These are phyloP conservation scores for Leptographium procerum DNA, from an alignment of 2,329 filamentous ascomycete species.

Conservation along the genomic window DNA sequence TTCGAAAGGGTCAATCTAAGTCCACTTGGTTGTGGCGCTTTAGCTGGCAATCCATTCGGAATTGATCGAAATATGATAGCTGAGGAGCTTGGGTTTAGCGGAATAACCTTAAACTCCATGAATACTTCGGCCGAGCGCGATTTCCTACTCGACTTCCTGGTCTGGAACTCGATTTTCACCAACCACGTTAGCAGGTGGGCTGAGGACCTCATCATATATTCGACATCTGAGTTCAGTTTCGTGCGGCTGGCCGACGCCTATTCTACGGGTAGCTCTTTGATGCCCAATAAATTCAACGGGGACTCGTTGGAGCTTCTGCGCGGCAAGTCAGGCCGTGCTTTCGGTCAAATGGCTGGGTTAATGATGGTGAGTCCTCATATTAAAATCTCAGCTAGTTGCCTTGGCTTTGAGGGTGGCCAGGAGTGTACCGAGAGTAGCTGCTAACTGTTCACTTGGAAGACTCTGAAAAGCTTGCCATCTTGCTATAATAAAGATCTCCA, in stretches of 20 bases:
- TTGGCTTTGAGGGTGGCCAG: neutral
- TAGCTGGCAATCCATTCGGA: slow-evolving; percentile 71
- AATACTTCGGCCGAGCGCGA: slow-evolving; percentile 64
- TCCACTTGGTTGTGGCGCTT: slow-evolving; percentile 62
- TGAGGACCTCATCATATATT: slow-evolving; percentile 79
- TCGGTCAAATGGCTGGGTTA: slow-evolving; percentile 69
- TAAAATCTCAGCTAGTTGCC: neutral
- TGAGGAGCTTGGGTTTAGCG: slow-evolving; percentile 68
- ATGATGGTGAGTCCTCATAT: slow-evolving; percentile 36
- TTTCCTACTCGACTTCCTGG: slow-evolving; percentile 72
- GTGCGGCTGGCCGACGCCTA: slow-evolving; percentile 68
- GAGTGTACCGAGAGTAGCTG: neutral
- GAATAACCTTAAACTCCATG: slow-evolving; percentile 67
- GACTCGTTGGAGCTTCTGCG: slow-evolving; percentile 61
- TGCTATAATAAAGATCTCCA: slow-evolving; percentile 87
- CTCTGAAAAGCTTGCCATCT: slow-evolving; percentile 56
- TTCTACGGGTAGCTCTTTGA: slow-evolving; percentile 60
- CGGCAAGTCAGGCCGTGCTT: slow-evolving; percentile 62
- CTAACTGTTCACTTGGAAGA: slow-evolving; percentile 20
- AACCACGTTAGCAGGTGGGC: slow-evolving; percentile 67
- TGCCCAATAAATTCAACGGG: slow-evolving; percentile 76
- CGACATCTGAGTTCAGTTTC: slow-evolving; percentile 62
- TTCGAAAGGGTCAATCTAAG: slow-evolving; percentile 58
- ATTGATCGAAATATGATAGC: slow-evolving; percentile 72
- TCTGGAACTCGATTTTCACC: slow-evolving; percentile 69